Evolutionary conservation across 176 grass and related monocot genomes (phyloP).

Genomic region (Carex pumila): DNA sequence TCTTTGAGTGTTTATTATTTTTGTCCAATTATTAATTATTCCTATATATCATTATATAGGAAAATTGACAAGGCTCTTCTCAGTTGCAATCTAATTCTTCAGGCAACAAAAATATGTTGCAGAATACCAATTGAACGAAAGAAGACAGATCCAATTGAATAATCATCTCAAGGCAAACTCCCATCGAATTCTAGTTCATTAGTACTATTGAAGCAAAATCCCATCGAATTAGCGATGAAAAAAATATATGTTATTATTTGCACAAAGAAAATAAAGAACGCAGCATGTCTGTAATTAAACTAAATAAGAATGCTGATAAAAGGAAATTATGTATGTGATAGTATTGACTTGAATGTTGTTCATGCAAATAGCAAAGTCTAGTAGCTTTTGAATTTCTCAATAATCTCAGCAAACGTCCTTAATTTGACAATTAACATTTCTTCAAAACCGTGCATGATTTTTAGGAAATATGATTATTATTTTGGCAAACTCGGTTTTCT

Average conservation of each 20-base stretch:
- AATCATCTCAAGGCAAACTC: background rate
- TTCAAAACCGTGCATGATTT: background rate
- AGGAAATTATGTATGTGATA: background rate
- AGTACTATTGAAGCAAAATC: too few species aligned
- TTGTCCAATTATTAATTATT: background rate
- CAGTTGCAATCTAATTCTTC: background rate
- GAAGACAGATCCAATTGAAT: background rate
- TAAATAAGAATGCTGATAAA: background rate
- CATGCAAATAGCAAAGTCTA: background rate
- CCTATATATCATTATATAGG: background rate
- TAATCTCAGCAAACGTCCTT: background rate
- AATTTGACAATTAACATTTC: background rate
- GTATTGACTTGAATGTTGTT: background rate
- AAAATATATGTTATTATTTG: background rate
- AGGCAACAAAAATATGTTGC: background rate
- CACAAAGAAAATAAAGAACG: background rate
- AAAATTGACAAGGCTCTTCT: background rate
- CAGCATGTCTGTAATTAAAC: background rate
- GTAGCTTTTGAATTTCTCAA: background rate
- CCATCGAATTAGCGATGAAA: background rate
- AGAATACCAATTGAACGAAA: background rate
- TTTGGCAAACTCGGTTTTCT: background rate
- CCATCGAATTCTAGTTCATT: background rate
- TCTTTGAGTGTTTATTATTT: background rate
- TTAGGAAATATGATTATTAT: background rate